Conservation (phyloP, 1,284 basidiomycete genomes). For the Austroboletus novae-zelandiae region DNA sequence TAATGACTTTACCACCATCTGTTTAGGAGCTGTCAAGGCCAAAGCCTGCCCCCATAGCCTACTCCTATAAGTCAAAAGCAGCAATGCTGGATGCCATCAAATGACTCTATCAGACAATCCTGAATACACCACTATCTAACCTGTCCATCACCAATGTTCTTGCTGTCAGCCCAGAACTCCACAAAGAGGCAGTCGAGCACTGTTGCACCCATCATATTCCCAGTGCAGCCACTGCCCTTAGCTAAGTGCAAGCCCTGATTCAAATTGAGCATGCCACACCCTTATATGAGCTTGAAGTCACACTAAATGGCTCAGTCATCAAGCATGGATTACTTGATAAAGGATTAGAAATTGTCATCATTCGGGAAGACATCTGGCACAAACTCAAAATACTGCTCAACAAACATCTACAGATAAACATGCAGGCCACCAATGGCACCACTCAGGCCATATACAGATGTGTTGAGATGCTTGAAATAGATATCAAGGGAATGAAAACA, state of each 20-base stretch:
- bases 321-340: slow-evolving; percentile 2
- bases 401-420: neutral
- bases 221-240: neutral
- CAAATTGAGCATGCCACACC: slow-evolving; percentile 5
- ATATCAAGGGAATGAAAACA: slow-evolving; percentile 12
- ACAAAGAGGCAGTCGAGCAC: slow-evolving; percentile 10
- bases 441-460: slow-evolving; percentile 7
- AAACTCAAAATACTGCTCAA: neutral
- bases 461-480: slow-evolving; percentile 15
- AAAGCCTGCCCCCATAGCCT: slow-evolving; percentile 5
- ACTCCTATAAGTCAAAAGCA: slow-evolving; percentile 9
- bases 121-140: slow-evolving; percentile 3
- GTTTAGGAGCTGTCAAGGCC: neutral
- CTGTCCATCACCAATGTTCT: slow-evolving; percentile 13
- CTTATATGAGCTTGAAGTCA: neutral
- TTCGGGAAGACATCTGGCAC: slow-evolving; percentile 1
- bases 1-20: too few species aligned
- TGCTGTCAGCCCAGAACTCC: slow-evolving; percentile 13
- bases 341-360: slow-evolving; percentile 8
- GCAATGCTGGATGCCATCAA: neutral
- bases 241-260: neutral
- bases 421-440: slow-evolving; percentile 21
- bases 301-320: neutral
- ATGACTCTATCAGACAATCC: neutral
- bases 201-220: slow-evolving; percentile 3